These are phyloP conservation scores for Prunus davidiana DNA, from an alignment of 306 rosid genomes.

Conservation along the genomic window DNA sequence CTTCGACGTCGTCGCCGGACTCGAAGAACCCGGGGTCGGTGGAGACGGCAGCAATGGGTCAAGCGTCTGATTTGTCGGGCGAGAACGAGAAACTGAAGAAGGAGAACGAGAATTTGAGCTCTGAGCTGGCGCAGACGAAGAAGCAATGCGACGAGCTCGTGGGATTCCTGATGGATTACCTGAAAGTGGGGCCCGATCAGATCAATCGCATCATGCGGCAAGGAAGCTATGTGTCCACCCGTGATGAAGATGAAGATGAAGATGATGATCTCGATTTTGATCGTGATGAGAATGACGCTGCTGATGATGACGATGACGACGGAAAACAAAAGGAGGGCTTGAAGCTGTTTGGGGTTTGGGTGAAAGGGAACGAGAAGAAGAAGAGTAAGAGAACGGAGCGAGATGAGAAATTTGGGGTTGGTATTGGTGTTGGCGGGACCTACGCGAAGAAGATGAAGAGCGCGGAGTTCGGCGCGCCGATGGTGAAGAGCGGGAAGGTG, in stretches of 20 bases:
- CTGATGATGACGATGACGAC: not conserved
- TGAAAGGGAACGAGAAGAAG: slow-evolving; percentile 38
- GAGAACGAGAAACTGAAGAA: slow-evolving; percentile 78
- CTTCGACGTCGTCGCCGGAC: slow-evolving; percentile 67
- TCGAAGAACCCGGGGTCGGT: slow-evolving; percentile 71
- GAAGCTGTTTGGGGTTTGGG: slow-evolving; percentile 95
- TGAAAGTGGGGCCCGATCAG: slow-evolving; percentile 74
- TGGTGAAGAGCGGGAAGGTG: slow-evolving; percentile 46
- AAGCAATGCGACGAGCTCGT: slow-evolving; percentile 76
- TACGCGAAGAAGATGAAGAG: slow-evolving; percentile 43
- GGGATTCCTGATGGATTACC: slow-evolving; percentile 39
- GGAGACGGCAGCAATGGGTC: slow-evolving; percentile 37
- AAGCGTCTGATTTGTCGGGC: slow-evolving; percentile 42
- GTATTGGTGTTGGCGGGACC: slow-evolving; percentile 43
- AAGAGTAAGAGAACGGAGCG: slow-evolving; percentile 43
- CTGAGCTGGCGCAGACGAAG: slow-evolving; percentile 68
- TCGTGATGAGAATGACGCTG: not conserved
- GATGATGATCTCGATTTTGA: not conserved
- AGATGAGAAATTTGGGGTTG: slow-evolving; percentile 44
- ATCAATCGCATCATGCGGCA: slow-evolving; percentile 54
- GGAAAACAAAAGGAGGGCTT: slow-evolving; percentile 40
- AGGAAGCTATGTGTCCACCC: slow-evolving; percentile 40
- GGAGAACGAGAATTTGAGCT: slow-evolving; percentile 60
- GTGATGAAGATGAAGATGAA: slow-evolving; percentile 5
- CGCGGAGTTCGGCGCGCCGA: slow-evolving; percentile 39